Conservation (phyloP, 495 filamentous ascomycete genomes). For the Tuber magnatum region DNA sequence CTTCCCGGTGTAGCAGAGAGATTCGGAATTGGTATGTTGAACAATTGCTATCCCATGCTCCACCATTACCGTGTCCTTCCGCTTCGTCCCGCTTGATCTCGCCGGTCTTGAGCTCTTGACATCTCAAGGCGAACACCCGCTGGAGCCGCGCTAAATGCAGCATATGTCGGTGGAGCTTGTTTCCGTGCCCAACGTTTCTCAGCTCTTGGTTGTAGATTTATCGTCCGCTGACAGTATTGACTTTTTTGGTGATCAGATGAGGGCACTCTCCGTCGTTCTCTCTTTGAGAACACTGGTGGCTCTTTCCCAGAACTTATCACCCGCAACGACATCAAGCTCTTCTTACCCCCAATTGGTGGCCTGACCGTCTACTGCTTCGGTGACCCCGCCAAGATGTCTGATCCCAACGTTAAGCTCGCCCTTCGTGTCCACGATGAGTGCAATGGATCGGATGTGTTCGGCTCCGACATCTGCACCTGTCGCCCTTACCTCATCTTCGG, state of each 20-base stretch:
- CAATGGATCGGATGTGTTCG: conserved; percentile 97
- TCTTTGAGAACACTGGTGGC: conserved; percentile 94
- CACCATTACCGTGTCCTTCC: background rate
- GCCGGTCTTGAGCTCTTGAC: background rate
- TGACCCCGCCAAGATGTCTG: conserved; percentile 83
- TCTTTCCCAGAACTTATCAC: conserved; percentile 49
- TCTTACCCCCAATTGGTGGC: conserved; percentile 91
- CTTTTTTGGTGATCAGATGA: conserved; percentile 54
- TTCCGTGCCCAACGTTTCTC: conserved; percentile 6
- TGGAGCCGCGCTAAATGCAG: background rate
- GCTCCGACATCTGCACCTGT: conserved; percentile 97
- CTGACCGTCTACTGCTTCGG: conserved; percentile 97
- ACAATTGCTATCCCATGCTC: conserved; percentile 3
- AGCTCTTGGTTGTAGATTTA: background rate
- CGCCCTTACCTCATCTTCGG: conserved; percentile 95
- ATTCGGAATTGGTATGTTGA: conserved; percentile 69
- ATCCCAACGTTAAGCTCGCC: conserved; percentile 74
- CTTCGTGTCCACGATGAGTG: conserved; percentile 95
- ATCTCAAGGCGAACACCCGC: background rate
- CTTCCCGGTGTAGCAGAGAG: conserved; percentile 88
- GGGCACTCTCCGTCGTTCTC: conserved; percentile 68
- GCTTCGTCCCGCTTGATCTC: conserved; percentile 6
- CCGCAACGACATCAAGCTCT: conserved; percentile 85
- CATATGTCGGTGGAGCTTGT: conserved; percentile 8
- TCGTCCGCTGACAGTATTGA: conserved; percentile 9